These are phyloP conservation scores for Angophora floribunda DNA, from an alignment of 345 rosid genomes.

Conservation along the genomic window DNA sequence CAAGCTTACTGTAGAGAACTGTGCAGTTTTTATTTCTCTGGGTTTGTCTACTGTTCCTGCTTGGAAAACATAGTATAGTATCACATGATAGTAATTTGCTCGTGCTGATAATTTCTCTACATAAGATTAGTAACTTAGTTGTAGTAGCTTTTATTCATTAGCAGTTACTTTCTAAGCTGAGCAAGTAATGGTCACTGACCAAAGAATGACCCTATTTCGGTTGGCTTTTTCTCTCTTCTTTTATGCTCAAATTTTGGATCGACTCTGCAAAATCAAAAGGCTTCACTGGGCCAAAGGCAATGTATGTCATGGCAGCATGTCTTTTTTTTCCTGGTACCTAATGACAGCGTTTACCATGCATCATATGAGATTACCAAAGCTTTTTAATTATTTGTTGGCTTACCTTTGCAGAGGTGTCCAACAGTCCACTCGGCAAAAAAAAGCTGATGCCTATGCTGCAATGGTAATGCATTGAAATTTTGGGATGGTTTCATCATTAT, in stretches of 20 bases:
- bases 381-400: neutral
- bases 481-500: neutral
- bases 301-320: neutral
- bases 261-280: neutral
- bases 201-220: neutral
- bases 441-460: constrained; percentile 74
- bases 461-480: constrained; percentile 30
- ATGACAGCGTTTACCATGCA: neutral
- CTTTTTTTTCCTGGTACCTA: neutral
- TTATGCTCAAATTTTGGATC: neutral
- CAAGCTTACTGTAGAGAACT: neutral
- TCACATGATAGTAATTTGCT: neutral
- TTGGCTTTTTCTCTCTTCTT: neutral
- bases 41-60: neutral
- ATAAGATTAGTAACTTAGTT: neutral
- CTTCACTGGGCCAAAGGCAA: neutral
- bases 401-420: constrained; percentile 59
- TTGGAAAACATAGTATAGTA: neutral
- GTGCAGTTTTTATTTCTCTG: neutral
- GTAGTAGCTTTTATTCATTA: neutral
- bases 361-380: neutral
- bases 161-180: neutral
- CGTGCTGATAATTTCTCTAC: neutral
- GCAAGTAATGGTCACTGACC: neutral
- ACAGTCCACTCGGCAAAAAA: constrained; percentile 44